These are phyloP conservation scores for Pittosporum tobira DNA, from an alignment of 129 eudicot genomes.

Conservation along the genomic window DNA sequence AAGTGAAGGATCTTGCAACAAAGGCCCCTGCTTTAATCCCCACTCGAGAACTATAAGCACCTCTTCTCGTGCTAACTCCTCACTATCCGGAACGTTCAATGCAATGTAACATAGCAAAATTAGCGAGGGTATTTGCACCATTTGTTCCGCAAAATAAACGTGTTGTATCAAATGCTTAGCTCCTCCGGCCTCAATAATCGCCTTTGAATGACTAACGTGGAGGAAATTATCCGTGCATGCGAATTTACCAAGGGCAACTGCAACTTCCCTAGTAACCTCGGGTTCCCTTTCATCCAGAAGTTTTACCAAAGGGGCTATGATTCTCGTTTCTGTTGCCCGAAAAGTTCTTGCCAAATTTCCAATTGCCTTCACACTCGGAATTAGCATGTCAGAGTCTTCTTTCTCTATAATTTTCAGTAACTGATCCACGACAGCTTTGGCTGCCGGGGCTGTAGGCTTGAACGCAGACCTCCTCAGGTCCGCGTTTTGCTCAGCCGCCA, in stretches of 20 bases:
- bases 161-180: constrained; percentile 53
- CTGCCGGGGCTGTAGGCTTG: constrained; percentile 62
- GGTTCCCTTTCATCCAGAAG: constrained; percentile 59
- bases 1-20: constrained; percentile 37
- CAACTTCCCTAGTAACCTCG: constrained; percentile 45
- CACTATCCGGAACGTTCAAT: constrained; percentile 54
- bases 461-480: constrained; percentile 49
- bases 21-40: constrained; percentile 47
- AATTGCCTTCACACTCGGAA: constrained; percentile 41
- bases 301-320: constrained; percentile 44
- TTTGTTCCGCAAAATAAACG: constrained; percentile 52
- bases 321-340: constrained; percentile 55
- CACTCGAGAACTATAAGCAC: constrained; percentile 59
- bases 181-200: constrained; percentile 48
- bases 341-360: constrained; percentile 63
- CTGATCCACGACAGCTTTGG: constrained; percentile 57
- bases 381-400: constrained; percentile 43
- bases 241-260: constrained; percentile 43
- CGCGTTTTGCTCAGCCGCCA: constrained; percentile 41
- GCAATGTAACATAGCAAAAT: constrained; percentile 52
- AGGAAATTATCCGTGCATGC: constrained; percentile 53
- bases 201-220: constrained; percentile 46
- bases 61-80: constrained; percentile 52
- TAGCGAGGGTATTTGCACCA: constrained; percentile 35
- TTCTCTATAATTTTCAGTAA: constrained; percentile 37